phyloP scores from a whole-genome alignment of 331 rosid genomes.

The Acacia concinna region DNA sequence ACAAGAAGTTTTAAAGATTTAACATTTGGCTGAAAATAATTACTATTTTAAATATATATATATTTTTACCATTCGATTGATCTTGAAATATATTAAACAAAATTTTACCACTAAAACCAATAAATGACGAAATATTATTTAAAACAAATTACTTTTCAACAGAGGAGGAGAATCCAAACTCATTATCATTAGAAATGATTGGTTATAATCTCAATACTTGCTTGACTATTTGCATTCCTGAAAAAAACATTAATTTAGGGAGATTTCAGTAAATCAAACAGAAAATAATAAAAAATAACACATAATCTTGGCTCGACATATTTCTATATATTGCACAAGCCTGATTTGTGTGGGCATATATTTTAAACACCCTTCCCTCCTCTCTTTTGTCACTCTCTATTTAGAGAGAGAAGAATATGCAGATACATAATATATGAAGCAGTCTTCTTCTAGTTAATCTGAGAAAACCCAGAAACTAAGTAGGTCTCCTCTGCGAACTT shows the following conservation, averaged over 20 bases:
- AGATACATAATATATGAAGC: slow-evolving; percentile 1
- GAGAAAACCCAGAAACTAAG: background rate
- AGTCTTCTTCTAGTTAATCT: background rate
- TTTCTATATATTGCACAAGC: slow-evolving; percentile 49
- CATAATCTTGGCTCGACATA: slow-evolving; percentile 28
- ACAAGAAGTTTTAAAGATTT: too few species aligned
- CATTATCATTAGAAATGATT: background rate
- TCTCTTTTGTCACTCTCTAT: background rate
- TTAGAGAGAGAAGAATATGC: background rate
- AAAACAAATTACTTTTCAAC: background rate
- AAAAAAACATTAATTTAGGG: background rate
- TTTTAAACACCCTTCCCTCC: background rate
- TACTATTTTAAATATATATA: too few species aligned
- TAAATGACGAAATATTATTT: background rate
- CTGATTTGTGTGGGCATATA: slow-evolving; percentile 43
- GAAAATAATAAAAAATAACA: background rate
- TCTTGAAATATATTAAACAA: background rate
- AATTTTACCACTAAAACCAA: background rate
- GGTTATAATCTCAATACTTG: background rate
- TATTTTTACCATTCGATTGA: background rate
- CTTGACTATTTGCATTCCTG: slow-evolving; percentile 6
- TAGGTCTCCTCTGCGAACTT: background rate
- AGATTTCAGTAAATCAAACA: background rate
- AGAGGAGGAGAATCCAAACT: background rate
- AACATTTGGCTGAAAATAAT: background rate